Evolutionary conservation across 2,329 filamentous ascomycete genomes (phyloP), one percentile per base, ranked within the genome.

Genomic region (Nothophaeocryptopus gaeumannii): DNA sequence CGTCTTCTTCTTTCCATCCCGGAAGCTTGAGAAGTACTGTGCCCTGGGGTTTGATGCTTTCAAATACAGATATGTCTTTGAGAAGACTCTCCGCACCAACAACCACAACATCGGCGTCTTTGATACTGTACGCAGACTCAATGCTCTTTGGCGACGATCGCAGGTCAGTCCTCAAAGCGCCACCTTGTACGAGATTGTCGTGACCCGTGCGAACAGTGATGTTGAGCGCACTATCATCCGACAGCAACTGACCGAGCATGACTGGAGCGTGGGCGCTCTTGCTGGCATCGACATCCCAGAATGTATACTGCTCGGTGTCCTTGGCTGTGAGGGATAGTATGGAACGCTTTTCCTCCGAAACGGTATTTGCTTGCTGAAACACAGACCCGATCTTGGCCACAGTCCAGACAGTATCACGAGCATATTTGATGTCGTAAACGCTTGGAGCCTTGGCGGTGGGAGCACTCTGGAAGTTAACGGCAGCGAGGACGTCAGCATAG

Each of bases 281-380:
- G 26, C 90, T 90, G 68, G 84, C 80, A 65, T 96, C 92, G 35
- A 88, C 68, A 60, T 96, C 88, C 90, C 91, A 97, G 79, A 99
- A 96, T 10, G 85, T 85, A 74, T 93, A 97, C 71, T 97, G 88
- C 69, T 88, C 80, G n/a, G 74, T 67, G 55, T 82, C 78, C 39
- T 59, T 58, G 46, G 54, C 59, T 72, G 75, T 69, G 73, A 81
- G 35, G 64, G 69, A 45, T 67, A 59, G 71, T 5, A 53, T 41
- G 37, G 50, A 47, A 26, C 36, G 20, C 15, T 53, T 39, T n/a
- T 72, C 64, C 31, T 65, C 66, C 37, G 59, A 46, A 60, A 73
- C 72, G 54, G 71, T 67, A 39, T 67, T 70, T 38, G 75, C 68
- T 53, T 76, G 72, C 44, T 73, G 72, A 58, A 79, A 72, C 15